Evolutionary conservation across 208 protist species (phyloP).

Genomic region (Blechomonas ayalai): DNA sequence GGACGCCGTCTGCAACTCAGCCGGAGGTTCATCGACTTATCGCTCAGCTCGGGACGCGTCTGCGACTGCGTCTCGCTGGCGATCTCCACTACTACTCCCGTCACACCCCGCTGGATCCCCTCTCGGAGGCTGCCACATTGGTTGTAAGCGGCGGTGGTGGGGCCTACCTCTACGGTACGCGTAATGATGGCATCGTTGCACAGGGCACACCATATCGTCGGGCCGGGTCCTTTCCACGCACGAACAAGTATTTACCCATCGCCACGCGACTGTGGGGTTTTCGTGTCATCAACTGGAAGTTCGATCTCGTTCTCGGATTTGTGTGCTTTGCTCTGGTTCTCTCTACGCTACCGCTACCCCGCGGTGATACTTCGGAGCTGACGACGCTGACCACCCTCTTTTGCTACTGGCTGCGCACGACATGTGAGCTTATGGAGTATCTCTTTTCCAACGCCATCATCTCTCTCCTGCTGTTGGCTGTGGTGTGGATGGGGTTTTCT

Average conservation of each 20-base stretch:
- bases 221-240: slow-evolving; percentile 38
- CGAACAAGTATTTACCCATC: slow-evolving; percentile 60
- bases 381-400: slow-evolving; percentile 10
- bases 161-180: slow-evolving; percentile 75
- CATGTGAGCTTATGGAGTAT: slow-evolving; percentile 28
- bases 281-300: slow-evolving; percentile 82
- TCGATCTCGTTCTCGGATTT: slow-evolving; percentile 66
- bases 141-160: slow-evolving; percentile 80
- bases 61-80: slow-evolving; percentile 58
- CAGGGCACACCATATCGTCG: slow-evolving; percentile 60
- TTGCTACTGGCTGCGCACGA: slow-evolving; percentile 23
- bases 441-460: slow-evolving; percentile 35
- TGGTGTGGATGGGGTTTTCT: slow-evolving; percentile 53
- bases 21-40: slow-evolving; percentile 48
- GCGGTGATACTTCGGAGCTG: neutral
- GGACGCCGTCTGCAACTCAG: slow-evolving; percentile 25
- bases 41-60: slow-evolving; percentile 46
- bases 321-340: slow-evolving; percentile 59
- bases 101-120: slow-evolving; percentile 36
- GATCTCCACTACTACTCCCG: slow-evolving; percentile 88
- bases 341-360: slow-evolving; percentile 45
- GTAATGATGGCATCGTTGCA: slow-evolving; percentile 35
- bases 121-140: slow-evolving; percentile 51
- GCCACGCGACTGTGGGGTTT: slow-evolving; percentile 59
- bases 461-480: slow-evolving; percentile 33